phyloP scores from a whole-genome alignment of 1,139 yeast species.

The Taiozyma sp. region DNA sequence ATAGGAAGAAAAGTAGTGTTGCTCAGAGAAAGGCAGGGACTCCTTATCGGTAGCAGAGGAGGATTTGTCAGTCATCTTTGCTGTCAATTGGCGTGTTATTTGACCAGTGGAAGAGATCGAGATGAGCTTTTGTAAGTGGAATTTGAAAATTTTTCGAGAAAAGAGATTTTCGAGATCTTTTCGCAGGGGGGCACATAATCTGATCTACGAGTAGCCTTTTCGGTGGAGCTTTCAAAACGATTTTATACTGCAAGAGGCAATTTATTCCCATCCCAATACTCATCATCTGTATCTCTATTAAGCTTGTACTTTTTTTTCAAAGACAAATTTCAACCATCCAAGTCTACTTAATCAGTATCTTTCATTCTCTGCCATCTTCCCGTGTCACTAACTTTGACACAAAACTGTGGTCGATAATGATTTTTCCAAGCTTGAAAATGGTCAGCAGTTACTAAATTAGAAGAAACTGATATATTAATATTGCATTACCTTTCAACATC shows the following conservation, averaged over 20 bases:
- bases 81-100: neutral
- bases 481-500: too few species aligned
- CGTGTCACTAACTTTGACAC: neutral
- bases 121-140: neutral
- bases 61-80: neutral
- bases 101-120: neutral
- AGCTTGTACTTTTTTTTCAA: neutral
- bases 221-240: neutral
- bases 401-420: neutral
- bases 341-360: neutral
- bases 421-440: too few species aligned
- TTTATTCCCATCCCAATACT: too few species aligned
- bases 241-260: neutral
- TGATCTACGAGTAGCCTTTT: neutral
- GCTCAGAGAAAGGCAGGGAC: constrained; percentile 39
- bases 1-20: constrained; percentile 87
- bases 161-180: constrained; percentile 3
- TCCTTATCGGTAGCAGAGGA: constrained; percentile 38
- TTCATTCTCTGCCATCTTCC: neutral
- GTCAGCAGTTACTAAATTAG: too few species aligned
- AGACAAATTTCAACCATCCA: neutral
- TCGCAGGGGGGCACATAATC: neutral
- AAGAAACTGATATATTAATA: too few species aligned
- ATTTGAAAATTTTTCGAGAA: neutral
- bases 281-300: too few species aligned